Conservation (phyloP, 192 early-diverging fungal species). For the Chytriomyces hyalinus region DNA sequence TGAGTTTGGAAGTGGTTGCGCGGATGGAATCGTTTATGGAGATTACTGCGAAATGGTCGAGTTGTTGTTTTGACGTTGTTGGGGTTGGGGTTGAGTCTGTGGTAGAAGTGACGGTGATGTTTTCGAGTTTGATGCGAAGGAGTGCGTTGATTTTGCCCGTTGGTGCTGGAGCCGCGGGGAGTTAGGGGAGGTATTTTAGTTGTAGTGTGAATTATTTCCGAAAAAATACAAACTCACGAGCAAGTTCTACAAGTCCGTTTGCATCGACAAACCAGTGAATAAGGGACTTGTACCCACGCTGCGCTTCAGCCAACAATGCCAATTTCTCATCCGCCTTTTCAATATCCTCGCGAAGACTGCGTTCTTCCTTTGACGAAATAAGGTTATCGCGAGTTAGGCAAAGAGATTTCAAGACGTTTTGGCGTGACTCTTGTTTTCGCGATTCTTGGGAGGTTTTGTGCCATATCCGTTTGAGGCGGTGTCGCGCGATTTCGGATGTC, state of each 20-base stretch:
- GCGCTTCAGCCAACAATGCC: background rate
- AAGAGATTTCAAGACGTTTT: slow-evolving; percentile 25
- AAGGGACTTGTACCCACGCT: background rate
- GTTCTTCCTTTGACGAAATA: slow-evolving; percentile 28
- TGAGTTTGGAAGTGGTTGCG: slow-evolving; percentile 10
- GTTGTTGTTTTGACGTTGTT: background rate
- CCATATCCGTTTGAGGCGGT: slow-evolving; percentile 10
- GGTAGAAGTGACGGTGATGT: background rate
- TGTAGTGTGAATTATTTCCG: background rate
- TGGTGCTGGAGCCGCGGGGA: background rate
- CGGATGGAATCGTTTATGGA: slow-evolving; percentile 20
- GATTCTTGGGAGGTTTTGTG: slow-evolving; percentile 1
- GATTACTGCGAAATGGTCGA: slow-evolving; percentile 25
- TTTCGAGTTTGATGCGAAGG: slow-evolving; percentile 21
- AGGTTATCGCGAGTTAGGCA: slow-evolving; percentile 13
- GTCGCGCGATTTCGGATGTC: slow-evolving; percentile 15
- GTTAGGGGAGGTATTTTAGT: background rate
- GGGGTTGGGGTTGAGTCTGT: background rate
- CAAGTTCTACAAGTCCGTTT: slow-evolving; percentile 1
- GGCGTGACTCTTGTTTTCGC: slow-evolving; percentile 20
- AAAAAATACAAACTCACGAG: background rate
- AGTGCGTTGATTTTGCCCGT: slow-evolving; percentile 23
- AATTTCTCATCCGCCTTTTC: slow-evolving; percentile 18
- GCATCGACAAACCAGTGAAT: slow-evolving; percentile 27
- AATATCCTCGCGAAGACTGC: slow-evolving; percentile 23